These are phyloP conservation scores for Jaenimonas drosophilae DNA, from an alignment of 208 protist species.

Conservation along the genomic window DNA sequence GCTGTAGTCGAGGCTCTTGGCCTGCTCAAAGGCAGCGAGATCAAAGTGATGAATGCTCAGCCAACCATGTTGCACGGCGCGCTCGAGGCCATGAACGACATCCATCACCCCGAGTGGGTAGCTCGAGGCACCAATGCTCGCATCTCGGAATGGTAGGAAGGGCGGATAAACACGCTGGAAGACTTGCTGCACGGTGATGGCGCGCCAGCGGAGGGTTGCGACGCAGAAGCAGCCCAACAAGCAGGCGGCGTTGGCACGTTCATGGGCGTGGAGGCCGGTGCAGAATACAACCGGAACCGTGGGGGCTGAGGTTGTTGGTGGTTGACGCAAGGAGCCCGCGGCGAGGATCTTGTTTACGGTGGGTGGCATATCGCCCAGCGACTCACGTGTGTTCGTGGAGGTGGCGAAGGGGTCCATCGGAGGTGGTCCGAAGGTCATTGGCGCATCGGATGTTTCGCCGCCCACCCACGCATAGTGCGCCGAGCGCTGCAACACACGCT, in stretches of 20 bases:
- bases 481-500: slow-evolving; percentile 16
- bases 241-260: slow-evolving; percentile 82
- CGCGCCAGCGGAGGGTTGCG: slow-evolving; percentile 39
- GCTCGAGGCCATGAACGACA: slow-evolving; percentile 55
- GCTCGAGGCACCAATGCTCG: slow-evolving; percentile 68
- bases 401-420: too few relatives aligned
- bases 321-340: too few relatives aligned
- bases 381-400: not conserved
- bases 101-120: slow-evolving; percentile 82
- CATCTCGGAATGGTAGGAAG: slow-evolving; percentile 91
- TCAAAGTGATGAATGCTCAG: slow-evolving; percentile 87
- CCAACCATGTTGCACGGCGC: slow-evolving; percentile 54
- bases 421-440: slow-evolving; percentile 3
- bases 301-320: too few relatives aligned
- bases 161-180: slow-evolving; percentile 66
- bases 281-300: slow-evolving; percentile 41
- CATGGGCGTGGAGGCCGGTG: slow-evolving; percentile 50
- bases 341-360: not conserved
- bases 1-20: slow-evolving; percentile 88
- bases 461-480: slow-evolving; percentile 12
- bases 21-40: slow-evolving; percentile 75
- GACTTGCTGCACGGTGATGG: slow-evolving; percentile 38
- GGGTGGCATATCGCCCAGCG: not conserved
- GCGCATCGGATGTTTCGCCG: slow-evolving; percentile 11
- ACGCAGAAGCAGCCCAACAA: slow-evolving; percentile 73